Percentiles rank a stretch among this genome's conserved stretches.
Conservation (phyloP, 805 yeast genomes). For the Saccharomyces mikatae region DNA sequence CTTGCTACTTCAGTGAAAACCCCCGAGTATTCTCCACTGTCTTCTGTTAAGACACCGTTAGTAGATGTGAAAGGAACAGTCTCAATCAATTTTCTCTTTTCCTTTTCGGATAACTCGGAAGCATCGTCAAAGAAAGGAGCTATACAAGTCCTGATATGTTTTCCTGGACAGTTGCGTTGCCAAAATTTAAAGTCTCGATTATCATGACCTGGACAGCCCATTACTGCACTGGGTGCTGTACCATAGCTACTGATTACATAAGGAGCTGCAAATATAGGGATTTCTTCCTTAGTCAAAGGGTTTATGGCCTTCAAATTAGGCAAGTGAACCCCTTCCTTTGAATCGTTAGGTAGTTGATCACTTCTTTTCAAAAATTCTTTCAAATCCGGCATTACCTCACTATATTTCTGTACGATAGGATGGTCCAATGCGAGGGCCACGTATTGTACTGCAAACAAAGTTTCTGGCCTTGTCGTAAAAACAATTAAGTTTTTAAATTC, state of each 20-base stretch:
- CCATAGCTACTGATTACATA: conserved; percentile 83
- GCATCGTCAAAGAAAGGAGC: conserved; percentile 31
- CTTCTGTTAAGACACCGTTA: conserved; percentile 41
- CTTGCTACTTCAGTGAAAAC: conserved; percentile 45
- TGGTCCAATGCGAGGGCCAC: conserved; percentile 72
- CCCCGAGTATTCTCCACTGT: conserved; percentile 46
- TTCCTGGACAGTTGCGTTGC: conserved; percentile 47
- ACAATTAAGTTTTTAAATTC: conserved; percentile 35
- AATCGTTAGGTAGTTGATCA: conserved; percentile 35
- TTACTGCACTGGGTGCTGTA: conserved; percentile 67
- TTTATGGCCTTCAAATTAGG: conserved; percentile 38
- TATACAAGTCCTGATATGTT: conserved; percentile 37
- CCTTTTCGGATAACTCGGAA: not conserved
- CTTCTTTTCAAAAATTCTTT: conserved; percentile 37
- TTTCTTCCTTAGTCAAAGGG: conserved; percentile 43
- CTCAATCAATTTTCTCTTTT: conserved; percentile 3
- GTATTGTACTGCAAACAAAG: conserved; percentile 74
- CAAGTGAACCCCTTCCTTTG: conserved; percentile 56
- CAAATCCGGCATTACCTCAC: conserved; percentile 36
- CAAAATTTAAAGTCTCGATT: conserved; percentile 77
- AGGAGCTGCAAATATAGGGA: conserved; percentile 86
- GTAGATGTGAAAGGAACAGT: conserved; percentile 33
- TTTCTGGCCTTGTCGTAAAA: conserved; percentile 88
- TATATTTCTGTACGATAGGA: conserved; percentile 41
- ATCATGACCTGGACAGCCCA: conserved; percentile 98